Base-by-base conservation (phyloP, 306 rosid species). In the Prunus salicina region DNA sequence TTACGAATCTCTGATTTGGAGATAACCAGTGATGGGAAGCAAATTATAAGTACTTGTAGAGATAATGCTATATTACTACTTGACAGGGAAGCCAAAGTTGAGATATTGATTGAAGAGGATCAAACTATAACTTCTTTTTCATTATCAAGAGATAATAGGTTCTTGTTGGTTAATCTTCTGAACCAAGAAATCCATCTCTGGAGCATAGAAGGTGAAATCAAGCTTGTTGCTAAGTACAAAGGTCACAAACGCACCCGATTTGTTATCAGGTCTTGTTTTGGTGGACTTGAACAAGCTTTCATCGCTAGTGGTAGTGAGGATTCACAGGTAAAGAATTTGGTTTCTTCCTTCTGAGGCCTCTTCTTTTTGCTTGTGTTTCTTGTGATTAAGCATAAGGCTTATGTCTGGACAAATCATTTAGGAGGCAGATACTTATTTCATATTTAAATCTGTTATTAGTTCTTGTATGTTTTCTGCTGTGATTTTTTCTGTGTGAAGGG, bases 241-340 rank as follows among this genome's bases (percentile, higher is more conserved):
- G 94, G 98, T 86, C 99, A 89, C 76, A 87, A 81, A 58, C 97
- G 96, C 32, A 1, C 86, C 73, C 91, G 99, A 45, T 96, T 89
- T 83, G 28, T 96, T 78, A 89, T 96, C 78, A 87, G 97, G 82
- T 92, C 99, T 50, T 96, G 99, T 86, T 96, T 96, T 69, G 99
- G 99, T 68, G 99, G 99, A 74, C 87, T 87, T 43, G 84, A 88
- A 50, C 89, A 96, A 89, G 85, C 93, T 78, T 96, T 96, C 80
- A 78, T 96, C 87, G 99, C 98, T 78, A 91, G 98, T 73, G 99
- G 99, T 78, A 91, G 99, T 86, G 99, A 96, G 93, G 99, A 96
- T 80, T 96, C 99, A 68, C 98, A 87, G 99, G 99, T 92, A 92
- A 75, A 71, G 45, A 78, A 80, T 80, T 77, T 82, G 12, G 38